Evolutionary conservation across 1,284 basidiomycete genomes (phyloP).

Genomic region (Gastroboletus turbinatus): DNA sequence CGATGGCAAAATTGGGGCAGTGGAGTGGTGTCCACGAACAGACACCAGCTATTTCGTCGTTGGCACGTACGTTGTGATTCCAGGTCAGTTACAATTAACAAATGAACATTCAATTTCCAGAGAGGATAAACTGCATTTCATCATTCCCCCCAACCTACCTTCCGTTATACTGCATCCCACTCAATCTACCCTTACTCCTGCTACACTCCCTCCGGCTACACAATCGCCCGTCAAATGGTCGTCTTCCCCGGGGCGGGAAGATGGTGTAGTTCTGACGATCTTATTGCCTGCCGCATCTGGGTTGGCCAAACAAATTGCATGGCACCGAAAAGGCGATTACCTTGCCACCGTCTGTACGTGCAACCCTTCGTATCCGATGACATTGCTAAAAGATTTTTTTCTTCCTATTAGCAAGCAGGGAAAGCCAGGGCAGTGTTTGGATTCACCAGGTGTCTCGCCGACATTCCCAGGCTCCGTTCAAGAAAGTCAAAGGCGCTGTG

Average conservation of each 20-base stretch:
- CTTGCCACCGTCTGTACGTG: slow-evolving; percentile 85
- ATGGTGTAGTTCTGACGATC: slow-evolving; percentile 58
- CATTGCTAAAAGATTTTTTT: slow-evolving; percentile 12
- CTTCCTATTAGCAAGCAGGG: slow-evolving; percentile 50
- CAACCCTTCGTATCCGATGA: slow-evolving; percentile 8
- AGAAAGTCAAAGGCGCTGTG: slow-evolving; percentile 86
- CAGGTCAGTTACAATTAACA: slow-evolving; percentile 3
- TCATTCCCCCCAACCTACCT: slow-evolving; percentile 80
- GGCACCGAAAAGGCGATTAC: slow-evolving; percentile 97
- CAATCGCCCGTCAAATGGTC: slow-evolving; percentile 75
- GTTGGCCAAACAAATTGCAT: slow-evolving; percentile 81
- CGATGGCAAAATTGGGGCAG: slow-evolving; percentile 74
- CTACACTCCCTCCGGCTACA: slow-evolving; percentile 55
- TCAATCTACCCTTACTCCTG: slow-evolving; percentile 63
- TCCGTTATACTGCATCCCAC: slow-evolving; percentile 59
- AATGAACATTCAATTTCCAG: slow-evolving; percentile 41
- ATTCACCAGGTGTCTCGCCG: slow-evolving; percentile 94
- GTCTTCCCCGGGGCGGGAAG: slow-evolving; percentile 45
- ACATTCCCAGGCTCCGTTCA: slow-evolving; percentile 97
- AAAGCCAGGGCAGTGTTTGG: slow-evolving; percentile 75
- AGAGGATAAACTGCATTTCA: slow-evolving; percentile 77
- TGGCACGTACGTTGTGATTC: slow-evolving; percentile 61
- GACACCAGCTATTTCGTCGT: slow-evolving; percentile 84
- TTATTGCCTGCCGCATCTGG: slow-evolving; percentile 68
- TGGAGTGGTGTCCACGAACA: slow-evolving; percentile 93